Evolutionary conservation across 2,329 filamentous ascomycete genomes (phyloP).

Genomic region (Aspergillus viridinutans): DNA sequence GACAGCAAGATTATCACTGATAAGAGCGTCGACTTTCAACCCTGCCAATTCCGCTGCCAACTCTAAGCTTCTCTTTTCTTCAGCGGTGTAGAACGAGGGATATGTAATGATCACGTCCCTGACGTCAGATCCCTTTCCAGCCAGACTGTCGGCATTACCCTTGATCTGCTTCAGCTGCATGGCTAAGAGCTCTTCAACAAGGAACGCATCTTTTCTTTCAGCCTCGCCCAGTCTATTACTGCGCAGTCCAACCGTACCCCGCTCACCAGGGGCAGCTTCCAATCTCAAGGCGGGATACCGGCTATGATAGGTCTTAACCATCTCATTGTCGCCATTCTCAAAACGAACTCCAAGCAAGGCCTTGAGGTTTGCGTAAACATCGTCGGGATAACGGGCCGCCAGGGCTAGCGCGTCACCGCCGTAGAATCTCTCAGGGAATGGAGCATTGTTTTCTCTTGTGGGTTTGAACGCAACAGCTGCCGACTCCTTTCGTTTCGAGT

Average conservation of each 20-base stretch:
- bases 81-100: slow-evolving; percentile 81
- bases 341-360: slow-evolving; percentile 71
- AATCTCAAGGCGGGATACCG: slow-evolving; percentile 76
- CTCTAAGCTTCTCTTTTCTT: slow-evolving; percentile 83
- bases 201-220: slow-evolving; percentile 59
- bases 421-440: slow-evolving; percentile 84
- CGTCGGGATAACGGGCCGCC: slow-evolving; percentile 79
- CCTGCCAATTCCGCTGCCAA: slow-evolving; percentile 83
- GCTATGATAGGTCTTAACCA: slow-evolving; percentile 65
- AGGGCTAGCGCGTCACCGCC: slow-evolving; percentile 88
- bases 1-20: slow-evolving; percentile 88
- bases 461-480: slow-evolving; percentile 94
- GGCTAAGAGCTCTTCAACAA: slow-evolving; percentile 87
- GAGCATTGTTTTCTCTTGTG: slow-evolving; percentile 58
- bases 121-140: slow-evolving; percentile 69
- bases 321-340: slow-evolving; percentile 37
- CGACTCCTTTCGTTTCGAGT: slow-evolving; percentile 92
- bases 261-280: slow-evolving; percentile 47
- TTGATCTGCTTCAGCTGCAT: slow-evolving; percentile 94
- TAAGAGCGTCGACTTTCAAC: slow-evolving; percentile 74
- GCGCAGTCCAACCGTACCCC: slow-evolving; percentile 75
- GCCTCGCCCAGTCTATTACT: slow-evolving; percentile 65
- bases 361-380: slow-evolving; percentile 95
- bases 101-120: slow-evolving; percentile 84
- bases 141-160: slow-evolving; percentile 78